Conservation (phyloP, 129 eudicot species). For the Flaveria sonorensis region DNA sequence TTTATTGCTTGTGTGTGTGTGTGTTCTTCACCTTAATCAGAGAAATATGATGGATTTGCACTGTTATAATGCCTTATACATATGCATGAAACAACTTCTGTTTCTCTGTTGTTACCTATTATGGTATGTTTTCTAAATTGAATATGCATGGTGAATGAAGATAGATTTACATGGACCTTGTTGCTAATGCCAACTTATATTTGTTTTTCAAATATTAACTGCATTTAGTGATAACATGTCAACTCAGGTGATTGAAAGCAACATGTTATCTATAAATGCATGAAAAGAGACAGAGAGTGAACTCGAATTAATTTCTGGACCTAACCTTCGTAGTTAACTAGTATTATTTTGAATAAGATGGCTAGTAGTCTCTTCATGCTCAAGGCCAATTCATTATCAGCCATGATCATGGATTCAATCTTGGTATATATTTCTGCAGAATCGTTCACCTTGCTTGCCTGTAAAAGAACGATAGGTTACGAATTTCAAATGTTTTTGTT, state of each 20-base stretch:
- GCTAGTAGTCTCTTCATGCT: conserved; percentile 1
- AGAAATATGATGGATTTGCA: conserved; percentile 21
- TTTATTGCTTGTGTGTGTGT: conserved; percentile 4
- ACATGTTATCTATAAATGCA: not conserved
- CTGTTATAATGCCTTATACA: not conserved
- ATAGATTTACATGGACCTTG: not conserved
- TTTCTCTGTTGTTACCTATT: not conserved
- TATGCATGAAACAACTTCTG: not conserved
- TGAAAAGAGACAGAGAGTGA: conserved; percentile 1
- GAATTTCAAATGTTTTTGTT: conserved; percentile 16
- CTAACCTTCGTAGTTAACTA: conserved; percentile 1
- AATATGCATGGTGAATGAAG: not conserved
- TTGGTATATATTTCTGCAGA: not conserved
- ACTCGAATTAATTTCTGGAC: conserved; percentile 5
- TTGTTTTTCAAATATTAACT: not conserved
- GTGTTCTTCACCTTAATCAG: conserved; percentile 11
- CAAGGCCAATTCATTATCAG: conserved; percentile 5
- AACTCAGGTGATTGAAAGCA: not conserved
- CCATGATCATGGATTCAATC: not conserved
- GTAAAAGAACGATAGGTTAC: conserved; percentile 21
- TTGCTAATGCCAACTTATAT: not conserved
- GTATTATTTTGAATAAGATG: not conserved
- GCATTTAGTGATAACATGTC: not conserved
- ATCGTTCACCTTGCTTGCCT: not conserved
- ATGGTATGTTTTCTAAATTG: not conserved